A percentile compares a stretch with the other conserved stretches of the same genome.
Evolutionary conservation across 2,329 filamentous ascomycete species (phyloP).

Genomic region (Thermomyces lanuginosus): DNA sequence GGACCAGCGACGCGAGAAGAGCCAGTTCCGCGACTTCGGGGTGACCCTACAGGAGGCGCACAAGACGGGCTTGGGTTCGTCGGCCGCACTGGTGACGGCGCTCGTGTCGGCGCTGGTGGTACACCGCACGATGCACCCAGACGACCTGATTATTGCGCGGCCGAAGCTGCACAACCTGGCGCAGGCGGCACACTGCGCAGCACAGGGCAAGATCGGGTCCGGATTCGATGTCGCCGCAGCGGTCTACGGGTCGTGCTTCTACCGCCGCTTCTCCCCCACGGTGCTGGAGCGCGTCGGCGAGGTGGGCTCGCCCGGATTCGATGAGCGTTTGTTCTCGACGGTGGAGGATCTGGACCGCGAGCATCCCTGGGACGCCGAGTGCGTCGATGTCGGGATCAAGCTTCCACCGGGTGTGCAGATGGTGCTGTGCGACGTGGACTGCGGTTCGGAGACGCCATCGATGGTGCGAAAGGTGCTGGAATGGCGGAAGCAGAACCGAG

Average conservation of each 20-base stretch:
- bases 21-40: slow-evolving; percentile 60
- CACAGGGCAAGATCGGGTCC: slow-evolving; percentile 89
- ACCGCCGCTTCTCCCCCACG: slow-evolving; percentile 76
- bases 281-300: slow-evolving; percentile 54
- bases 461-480: slow-evolving; percentile 88
- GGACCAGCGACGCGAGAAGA: slow-evolving; percentile 17
- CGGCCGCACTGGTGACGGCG: slow-evolving; percentile 80
- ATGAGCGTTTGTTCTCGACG: slow-evolving; percentile 43
- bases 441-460: slow-evolving; percentile 77
- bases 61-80: slow-evolving; percentile 92
- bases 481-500: slow-evolving; percentile 54
- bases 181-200: slow-evolving; percentile 84
- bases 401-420: slow-evolving; percentile 60
- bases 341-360: slow-evolving; percentile 43
- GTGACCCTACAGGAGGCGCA: slow-evolving; percentile 62
- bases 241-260: slow-evolving; percentile 79
- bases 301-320: slow-evolving; percentile 50
- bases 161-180: slow-evolving; percentile 74
- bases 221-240: slow-evolving; percentile 92
- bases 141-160: slow-evolving; percentile 34
- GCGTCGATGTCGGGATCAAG: slow-evolving; percentile 50
- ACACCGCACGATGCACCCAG: slow-evolving; percentile 27
- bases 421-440: slow-evolving; percentile 91
- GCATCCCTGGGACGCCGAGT: slow-evolving; percentile 60
- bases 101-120: slow-evolving; percentile 42